Base-by-base conservation (phyloP, 164 flowering plant species). In the Taxillus chinensis region DNA sequence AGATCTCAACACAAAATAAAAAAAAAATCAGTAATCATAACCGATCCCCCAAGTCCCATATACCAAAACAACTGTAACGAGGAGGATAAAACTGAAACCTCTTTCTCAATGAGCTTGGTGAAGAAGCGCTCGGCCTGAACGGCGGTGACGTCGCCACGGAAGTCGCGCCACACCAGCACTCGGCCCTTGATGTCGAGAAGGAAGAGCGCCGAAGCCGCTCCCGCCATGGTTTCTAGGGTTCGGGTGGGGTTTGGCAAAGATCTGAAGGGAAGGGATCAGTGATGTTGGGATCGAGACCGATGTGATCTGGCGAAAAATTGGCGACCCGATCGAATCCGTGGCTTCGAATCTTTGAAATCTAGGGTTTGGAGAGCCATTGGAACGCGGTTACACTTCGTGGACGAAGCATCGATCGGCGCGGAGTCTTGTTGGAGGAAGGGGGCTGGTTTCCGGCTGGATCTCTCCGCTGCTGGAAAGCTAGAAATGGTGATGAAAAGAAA, bases 161-260 rank as follows among this genome's bases (percentile, higher is more conserved):
- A 90, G 64, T 92, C 98, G 37, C 95, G 91, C 98, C 97, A 90
- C 15, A 92, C 89, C 57, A 92, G 80, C 50, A 92, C 95, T 10
- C 96, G 85, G 55, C 98, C 98, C 70, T 90, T 92, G 71, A 92
- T 89, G 71, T 92, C 98, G 9, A 92, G 84, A 42, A 92, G 92
- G 74, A 92, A 92, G 55, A 92, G 84, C 70, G 98, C 96, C 67
- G 98, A 92, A 41, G 76, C 95, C 59, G 96, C 98, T 58, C 96
- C 98, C 16, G 96, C 82, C 98, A 91, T 90, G 58, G 57, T 60
- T 68, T 8, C 10, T 45, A 8, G 57, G 57, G 39, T 17, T 54
- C 10, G 11, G n/a, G 2, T 14, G 13, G 8, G 8, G 10, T 1
- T 0, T 7, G 51, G 27, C 27, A 27, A 27, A 27, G 27, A 27